phyloP scores from a whole-genome alignment of 2,329 filamentous ascomycete genomes.

The Metarhizium humberi region DNA sequence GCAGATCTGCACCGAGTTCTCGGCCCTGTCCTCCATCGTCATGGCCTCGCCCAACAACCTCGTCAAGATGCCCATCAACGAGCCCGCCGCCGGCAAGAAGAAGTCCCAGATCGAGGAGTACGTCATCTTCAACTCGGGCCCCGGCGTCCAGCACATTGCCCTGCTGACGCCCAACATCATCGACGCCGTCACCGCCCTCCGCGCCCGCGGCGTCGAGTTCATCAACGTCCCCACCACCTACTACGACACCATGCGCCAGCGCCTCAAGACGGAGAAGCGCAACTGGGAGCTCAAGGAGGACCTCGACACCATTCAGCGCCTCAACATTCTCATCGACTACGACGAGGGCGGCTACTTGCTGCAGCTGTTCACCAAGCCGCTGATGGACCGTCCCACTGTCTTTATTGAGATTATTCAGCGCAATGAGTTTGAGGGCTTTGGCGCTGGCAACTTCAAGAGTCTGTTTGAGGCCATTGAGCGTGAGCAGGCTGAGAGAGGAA shows the following conservation, averaged over 20 bases:
- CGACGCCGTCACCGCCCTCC: conserved; percentile 63
- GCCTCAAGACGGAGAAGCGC: conserved; percentile 56
- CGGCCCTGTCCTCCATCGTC: conserved; percentile 78
- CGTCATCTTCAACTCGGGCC: conserved; percentile 79
- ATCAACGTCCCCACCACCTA: conserved; percentile 84
- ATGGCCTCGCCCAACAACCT: conserved; percentile 79
- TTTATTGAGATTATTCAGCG: conserved; percentile 96
- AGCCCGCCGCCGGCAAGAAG: conserved; percentile 82
- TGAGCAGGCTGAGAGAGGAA: conserved; percentile 80
- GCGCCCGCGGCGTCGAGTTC: conserved; percentile 84
- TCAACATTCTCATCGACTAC: conserved; percentile 92
- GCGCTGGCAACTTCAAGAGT: conserved; percentile 92
- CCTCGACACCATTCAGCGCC: conserved; percentile 62
- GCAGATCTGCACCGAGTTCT: conserved; percentile 88
- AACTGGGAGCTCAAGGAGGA: conserved; percentile 65
- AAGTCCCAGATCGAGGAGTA: conserved; percentile 93
- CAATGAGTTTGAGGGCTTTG: conserved; percentile 83
- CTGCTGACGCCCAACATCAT: conserved; percentile 77
- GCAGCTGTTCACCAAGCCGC: conserved; percentile 71
- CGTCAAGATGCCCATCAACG: conserved; percentile 98
- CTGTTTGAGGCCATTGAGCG: conserved; percentile 92
- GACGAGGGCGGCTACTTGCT: conserved; percentile 83
- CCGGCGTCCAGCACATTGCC: conserved; percentile 90
- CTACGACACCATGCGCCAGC: conserved; percentile 66
- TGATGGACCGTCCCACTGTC: conserved; percentile 91